Conservation (phyloP, 1,284 basidiomycete species). For the Amylostereum chailletii region DNA sequence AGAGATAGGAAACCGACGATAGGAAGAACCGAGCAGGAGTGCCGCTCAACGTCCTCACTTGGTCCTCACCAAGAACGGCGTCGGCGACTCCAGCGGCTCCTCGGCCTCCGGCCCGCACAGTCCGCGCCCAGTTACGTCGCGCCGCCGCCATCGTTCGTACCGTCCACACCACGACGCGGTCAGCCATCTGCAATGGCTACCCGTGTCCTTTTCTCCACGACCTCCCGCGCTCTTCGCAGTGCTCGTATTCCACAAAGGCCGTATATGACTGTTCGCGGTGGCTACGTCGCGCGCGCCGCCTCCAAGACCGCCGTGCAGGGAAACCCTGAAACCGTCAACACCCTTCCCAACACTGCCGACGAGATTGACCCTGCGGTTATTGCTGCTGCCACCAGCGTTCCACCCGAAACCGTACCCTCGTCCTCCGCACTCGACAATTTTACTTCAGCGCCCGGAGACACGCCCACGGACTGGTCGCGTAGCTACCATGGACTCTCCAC, state of each 20-base stretch:
- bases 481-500: constrained; percentile 80
- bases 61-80: too few relatives aligned
- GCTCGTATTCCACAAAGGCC: not conserved
- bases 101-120: too few relatives aligned
- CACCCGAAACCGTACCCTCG: constrained; percentile 19
- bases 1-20: too few relatives aligned
- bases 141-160: too few relatives aligned
- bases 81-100: too few relatives aligned
- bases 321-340: constrained; percentile 12
- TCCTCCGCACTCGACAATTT: constrained; percentile 11
- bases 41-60: too few relatives aligned
- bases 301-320: constrained; percentile 12
- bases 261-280: not conserved
- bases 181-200: not conserved
- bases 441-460: not conserved
- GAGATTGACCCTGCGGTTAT: constrained; percentile 11
- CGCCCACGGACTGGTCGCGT: constrained; percentile 74
- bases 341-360: constrained; percentile 13
- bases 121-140: too few relatives aligned
- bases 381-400: constrained; percentile 8
- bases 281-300: constrained; percentile 12
- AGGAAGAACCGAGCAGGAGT: too few relatives aligned
- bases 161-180: too few relatives aligned
- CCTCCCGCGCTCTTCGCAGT: not conserved
- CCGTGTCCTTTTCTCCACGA: not conserved